Base-by-base conservation (phyloP, 2,329 filamentous ascomycete species). In the Diplodia corticola region DNA sequence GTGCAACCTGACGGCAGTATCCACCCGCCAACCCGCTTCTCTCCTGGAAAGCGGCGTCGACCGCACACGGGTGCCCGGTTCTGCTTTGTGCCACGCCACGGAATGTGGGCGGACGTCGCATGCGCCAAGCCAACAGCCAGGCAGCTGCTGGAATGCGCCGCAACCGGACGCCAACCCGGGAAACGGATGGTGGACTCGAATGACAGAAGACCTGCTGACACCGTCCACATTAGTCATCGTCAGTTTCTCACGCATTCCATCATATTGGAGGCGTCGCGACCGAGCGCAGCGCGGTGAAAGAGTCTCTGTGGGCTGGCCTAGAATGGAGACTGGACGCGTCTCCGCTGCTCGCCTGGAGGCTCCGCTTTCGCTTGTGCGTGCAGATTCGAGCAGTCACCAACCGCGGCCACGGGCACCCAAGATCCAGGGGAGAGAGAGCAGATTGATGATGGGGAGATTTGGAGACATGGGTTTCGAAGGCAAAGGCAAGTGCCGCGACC, bases 401-500 rank as follows among this genome's bases (percentile, higher is more conserved):
- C 20, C 33, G 12, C 35, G 53, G 53, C 53, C 5, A n/a, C 40
- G 22, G 37, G 55, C 55, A 60, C 17, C 37, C 57, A 49, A 28
- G 40, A 61, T 49, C 48, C 44, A 46, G 28, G 57, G n/a, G 40
- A 40, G 22, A 12, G 37, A 12, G 24, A 17, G 54, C 13, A 26
- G 24, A 26, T 17, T 35, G 33, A 44, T 35, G 33, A 44, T 44
- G 40, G 40, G 17, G n/a, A 44, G 40, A 44, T 20, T 33, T 44
- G 40, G 33, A 13, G 9, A 12, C 33, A 35, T 35, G 33, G 33
- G 17, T 20, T 6, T 20, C 40, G 40, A n/a, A 54, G 30, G 30
- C 17, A 17, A 35, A 54, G 51, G 44, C 40, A 49, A 24, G 15
- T 61, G 57, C 57, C 57, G 57, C 57, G 57, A 22, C 57, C 57